Conservation (phyloP, 2,329 filamentous ascomycete genomes). For the Scytalidium lignicola region DNA sequence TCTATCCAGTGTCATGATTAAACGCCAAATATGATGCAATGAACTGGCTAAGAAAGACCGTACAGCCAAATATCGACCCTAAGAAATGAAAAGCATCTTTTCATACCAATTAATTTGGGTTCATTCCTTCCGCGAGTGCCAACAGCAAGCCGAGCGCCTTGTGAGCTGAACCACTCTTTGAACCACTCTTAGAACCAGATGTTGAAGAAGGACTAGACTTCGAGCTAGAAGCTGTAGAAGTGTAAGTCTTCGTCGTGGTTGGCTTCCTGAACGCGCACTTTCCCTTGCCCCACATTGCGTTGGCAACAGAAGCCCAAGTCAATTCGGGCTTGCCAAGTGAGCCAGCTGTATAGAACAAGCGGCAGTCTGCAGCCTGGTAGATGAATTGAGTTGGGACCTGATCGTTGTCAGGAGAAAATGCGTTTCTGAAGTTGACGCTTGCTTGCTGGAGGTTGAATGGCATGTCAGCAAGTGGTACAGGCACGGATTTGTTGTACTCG, state of each 20-base stretch:
- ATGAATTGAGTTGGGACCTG: slow-evolving; percentile 50
- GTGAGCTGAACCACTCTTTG: not conserved
- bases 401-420: slow-evolving; percentile 21
- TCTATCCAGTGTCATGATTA: no score
- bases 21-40: no score
- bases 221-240: no score
- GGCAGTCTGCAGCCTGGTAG: slow-evolving; percentile 56
- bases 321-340: slow-evolving; percentile 43
- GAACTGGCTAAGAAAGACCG: no score
- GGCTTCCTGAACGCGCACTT: not conserved
- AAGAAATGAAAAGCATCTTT: not conserved
- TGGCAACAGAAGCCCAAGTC: slow-evolving; percentile 42
- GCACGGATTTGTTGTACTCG: not conserved
- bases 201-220: no score
- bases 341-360: slow-evolving; percentile 51
- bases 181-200: no score
- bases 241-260: no score
- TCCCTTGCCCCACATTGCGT: slow-evolving; percentile 32
- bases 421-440: slow-evolving; percentile 35
- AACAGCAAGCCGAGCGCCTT: not conserved
- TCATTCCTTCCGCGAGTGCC: not conserved
- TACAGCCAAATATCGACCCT: no score
- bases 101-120: not conserved
- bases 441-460: not conserved
- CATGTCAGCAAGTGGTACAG: not conserved